phyloP scores from a whole-genome alignment of 179 eudicot genomes.

The Carnegiea gigantea region DNA sequence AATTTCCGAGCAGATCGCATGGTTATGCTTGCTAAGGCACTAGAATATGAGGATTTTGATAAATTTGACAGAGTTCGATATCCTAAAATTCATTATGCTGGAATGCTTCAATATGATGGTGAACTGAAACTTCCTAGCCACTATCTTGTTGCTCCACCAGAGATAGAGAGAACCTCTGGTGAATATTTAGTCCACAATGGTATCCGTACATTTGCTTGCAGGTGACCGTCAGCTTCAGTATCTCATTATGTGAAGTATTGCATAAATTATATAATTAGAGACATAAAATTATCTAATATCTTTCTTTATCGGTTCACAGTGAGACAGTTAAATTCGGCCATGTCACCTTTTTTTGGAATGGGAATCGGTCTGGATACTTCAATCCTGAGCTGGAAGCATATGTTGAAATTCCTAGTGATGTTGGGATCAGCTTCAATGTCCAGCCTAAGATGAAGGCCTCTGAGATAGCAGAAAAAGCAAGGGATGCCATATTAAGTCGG shows the following conservation, averaged over 20 bases:
- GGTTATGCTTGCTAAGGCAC: conserved; percentile 94
- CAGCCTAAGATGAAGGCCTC: conserved; percentile 85
- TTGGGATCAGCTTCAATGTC: conserved; percentile 78
- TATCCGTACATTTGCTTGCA: conserved; percentile 89
- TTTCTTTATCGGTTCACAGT: conserved; percentile 36
- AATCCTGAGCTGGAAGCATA: conserved; percentile 76
- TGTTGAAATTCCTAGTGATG: conserved; percentile 86
- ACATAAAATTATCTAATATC: neutral
- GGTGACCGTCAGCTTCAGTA: conserved; percentile 35
- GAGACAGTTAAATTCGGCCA: conserved; percentile 97
- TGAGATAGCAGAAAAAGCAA: conserved; percentile 81
- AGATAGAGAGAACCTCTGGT: conserved; percentile 90
- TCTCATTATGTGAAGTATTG: neutral
- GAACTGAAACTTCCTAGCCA: conserved; percentile 88
- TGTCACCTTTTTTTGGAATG: conserved; percentile 95
- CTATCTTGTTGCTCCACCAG: conserved; percentile 93
- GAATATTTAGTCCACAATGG: conserved; percentile 86
- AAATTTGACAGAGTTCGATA: conserved; percentile 82
- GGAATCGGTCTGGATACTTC: conserved; percentile 86
- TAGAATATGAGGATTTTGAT: conserved; percentile 78
- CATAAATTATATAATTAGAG: neutral
- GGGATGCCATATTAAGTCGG: conserved; percentile 79
- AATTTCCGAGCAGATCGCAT: conserved; percentile 96
- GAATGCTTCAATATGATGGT: conserved; percentile 97
- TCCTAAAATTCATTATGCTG: conserved; percentile 92